These are phyloP conservation scores for Geranomyces variabilis DNA, from an alignment of 192 early-diverging fungal genomes.

Conservation along the genomic window DNA sequence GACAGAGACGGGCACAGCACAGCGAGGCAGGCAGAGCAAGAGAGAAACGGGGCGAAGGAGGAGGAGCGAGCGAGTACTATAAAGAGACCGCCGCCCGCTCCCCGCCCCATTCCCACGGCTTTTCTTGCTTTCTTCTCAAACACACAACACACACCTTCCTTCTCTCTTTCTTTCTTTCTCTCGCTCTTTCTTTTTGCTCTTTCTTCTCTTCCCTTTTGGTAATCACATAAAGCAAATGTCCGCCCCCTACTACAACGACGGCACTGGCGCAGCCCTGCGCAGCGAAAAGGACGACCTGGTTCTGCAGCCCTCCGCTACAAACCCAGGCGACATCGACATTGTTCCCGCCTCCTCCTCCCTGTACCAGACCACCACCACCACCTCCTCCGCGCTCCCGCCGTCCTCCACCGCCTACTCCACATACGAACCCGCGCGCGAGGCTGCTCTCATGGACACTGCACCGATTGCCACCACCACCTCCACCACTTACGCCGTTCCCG, in stretches of 20 bases:
- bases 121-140: neutral
- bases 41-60: too few species aligned
- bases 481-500: neutral
- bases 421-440: neutral
- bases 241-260: neutral
- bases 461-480: neutral
- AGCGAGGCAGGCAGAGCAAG: too few species aligned
- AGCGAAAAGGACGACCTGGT: neutral
- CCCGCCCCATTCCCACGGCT: neutral
- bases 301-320: neutral
- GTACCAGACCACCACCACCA: neutral
- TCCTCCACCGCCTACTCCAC: neutral
- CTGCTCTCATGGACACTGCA: neutral
- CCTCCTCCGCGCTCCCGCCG: neutral
- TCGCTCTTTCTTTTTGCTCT: neutral
- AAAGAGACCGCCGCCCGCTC: neutral
- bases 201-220: neutral
- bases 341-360: neutral
- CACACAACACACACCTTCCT: neutral
- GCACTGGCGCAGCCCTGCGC: neutral
- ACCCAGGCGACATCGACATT: conserved; percentile 2
- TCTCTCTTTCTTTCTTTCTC: neutral
- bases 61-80: too few species aligned
- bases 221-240: neutral
- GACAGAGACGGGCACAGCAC: too few species aligned